Percentiles rank a stretch among this genome's conserved stretches.
These are phyloP conservation scores for Colletotrichum sp. DNA, from an alignment of 2,329 filamentous ascomycete species.

Conservation along the genomic window DNA sequence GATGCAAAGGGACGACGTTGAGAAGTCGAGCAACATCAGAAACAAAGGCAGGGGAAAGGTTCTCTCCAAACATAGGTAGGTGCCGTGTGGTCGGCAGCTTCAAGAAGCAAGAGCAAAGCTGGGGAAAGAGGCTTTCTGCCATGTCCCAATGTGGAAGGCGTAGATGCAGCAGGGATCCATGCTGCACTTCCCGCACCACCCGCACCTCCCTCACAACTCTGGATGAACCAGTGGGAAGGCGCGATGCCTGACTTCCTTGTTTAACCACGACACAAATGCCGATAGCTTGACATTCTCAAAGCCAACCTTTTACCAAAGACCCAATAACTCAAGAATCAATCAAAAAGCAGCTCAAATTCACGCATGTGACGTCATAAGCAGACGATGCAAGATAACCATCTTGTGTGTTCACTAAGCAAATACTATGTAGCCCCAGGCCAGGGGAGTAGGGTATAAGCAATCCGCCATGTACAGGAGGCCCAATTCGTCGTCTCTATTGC, in stretches of 20 bases:
- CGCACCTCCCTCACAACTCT: slow-evolving; percentile 5
- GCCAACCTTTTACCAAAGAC: background rate
- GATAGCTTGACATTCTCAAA: accelerated
- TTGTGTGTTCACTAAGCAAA: background rate
- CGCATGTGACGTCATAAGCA: background rate
- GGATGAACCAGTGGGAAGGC: slow-evolving; percentile 4
- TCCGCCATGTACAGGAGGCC: background rate
- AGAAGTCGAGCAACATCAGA: background rate
- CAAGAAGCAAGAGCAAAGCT: background rate
- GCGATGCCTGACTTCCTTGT: background rate
- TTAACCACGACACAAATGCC: background rate
- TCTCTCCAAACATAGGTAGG: background rate
- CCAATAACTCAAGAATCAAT: accelerated
- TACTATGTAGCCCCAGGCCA: slow-evolving; percentile 8
- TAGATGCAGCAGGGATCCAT: background rate
- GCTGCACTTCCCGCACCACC: slow-evolving; percentile 8
- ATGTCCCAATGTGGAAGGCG: background rate
- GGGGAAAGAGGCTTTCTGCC: background rate
- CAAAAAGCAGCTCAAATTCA: background rate
- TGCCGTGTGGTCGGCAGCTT: background rate
- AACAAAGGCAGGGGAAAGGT: no score
- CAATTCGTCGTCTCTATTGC: background rate
- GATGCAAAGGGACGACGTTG: background rate
- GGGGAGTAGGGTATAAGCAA: slow-evolving; percentile 17
- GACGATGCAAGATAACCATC: background rate